Conservation (phyloP, 148 eudicot species). For the Pouteria glomerata region DNA sequence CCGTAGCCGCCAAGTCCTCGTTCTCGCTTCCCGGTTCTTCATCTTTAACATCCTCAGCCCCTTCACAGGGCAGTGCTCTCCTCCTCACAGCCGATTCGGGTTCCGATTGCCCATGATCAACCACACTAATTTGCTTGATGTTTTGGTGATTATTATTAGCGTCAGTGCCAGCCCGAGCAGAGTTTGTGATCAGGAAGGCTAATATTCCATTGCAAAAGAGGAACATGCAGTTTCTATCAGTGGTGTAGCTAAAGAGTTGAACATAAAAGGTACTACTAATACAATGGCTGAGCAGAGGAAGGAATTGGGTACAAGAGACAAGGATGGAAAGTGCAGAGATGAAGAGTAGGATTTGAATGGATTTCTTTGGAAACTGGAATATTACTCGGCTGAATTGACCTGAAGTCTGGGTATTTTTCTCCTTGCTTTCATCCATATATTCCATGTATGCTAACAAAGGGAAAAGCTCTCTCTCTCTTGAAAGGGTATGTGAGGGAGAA, state of each 20-base stretch:
- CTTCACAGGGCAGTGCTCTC: neutral
- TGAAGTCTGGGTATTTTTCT: neutral
- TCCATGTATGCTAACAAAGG: neutral
- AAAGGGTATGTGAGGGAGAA: neutral
- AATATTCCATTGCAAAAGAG: constrained; percentile 62
- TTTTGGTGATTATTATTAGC: neutral
- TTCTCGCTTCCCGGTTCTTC: neutral
- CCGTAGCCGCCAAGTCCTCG: too few relatives aligned
- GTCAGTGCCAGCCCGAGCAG: constrained; percentile 11
- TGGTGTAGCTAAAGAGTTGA: constrained; percentile 22
- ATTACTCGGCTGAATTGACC: neutral
- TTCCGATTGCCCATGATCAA: neutral
- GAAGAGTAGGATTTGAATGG: constrained; percentile 22
- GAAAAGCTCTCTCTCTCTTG: neutral
- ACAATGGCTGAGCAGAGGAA: constrained; percentile 11
- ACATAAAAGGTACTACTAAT: constrained; percentile 10
- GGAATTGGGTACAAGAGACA: constrained; percentile 19
- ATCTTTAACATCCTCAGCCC: neutral
- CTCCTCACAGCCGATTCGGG: constrained; percentile 4
- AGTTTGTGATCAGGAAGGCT: constrained; percentile 38
- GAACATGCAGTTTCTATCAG: constrained; percentile 59
- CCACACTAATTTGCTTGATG: neutral
- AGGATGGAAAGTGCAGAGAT: constrained; percentile 28
- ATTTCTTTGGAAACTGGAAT: constrained; percentile 15
- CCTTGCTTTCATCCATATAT: constrained; percentile 11